A percentile compares a stretch with the other conserved stretches of the same genome.
phyloP scores from a whole-genome alignment of 2,329 filamentous ascomycete genomes.

The Akanthomyces muscarius region DNA sequence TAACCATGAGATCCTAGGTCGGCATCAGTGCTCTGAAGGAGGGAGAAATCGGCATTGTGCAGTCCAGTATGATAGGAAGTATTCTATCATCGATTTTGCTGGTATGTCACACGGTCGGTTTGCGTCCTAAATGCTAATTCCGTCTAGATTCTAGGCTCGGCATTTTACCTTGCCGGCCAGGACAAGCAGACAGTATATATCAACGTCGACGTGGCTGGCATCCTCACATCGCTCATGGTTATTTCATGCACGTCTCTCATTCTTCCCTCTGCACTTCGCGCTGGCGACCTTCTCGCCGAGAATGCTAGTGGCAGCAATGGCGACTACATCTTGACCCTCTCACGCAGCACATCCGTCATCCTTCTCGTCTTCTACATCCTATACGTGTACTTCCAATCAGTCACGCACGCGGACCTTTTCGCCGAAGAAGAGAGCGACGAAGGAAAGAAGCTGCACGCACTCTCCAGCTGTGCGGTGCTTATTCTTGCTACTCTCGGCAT shows the following conservation, averaged over 20 bases:
- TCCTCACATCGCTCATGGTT: constrained; percentile 15
- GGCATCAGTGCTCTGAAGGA: constrained; percentile 17
- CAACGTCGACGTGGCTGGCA: constrained; percentile 16
- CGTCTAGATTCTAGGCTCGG: constrained; percentile 12
- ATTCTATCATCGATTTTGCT: constrained; percentile 16
- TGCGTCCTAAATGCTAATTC: not conserved
- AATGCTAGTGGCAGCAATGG: not conserved
- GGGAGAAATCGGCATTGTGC: constrained; percentile 17
- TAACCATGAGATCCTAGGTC: constrained; percentile 6
- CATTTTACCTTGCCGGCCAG: constrained; percentile 15
- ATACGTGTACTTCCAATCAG: constrained; percentile 15
- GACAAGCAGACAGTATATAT: constrained; percentile 16
- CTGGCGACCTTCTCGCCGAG: constrained; percentile 4
- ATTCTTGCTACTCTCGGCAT: constrained; percentile 20
- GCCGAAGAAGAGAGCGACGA: constrained; percentile 16
- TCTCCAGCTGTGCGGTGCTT: constrained; percentile 19
- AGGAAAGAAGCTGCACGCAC: constrained; percentile 18
- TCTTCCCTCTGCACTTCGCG: constrained; percentile 12
- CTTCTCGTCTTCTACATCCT: constrained; percentile 14
- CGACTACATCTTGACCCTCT: constrained; percentile 16
- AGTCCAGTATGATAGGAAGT: constrained; percentile 17
- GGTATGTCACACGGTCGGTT: not conserved
- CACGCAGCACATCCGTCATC: constrained; percentile 15
- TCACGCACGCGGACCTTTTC: constrained; percentile 16
- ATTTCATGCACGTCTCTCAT: constrained; percentile 17